Evolutionary conservation across 2,329 filamentous ascomycete genomes (phyloP).

Genomic region (Claviceps humidiphila): DNA sequence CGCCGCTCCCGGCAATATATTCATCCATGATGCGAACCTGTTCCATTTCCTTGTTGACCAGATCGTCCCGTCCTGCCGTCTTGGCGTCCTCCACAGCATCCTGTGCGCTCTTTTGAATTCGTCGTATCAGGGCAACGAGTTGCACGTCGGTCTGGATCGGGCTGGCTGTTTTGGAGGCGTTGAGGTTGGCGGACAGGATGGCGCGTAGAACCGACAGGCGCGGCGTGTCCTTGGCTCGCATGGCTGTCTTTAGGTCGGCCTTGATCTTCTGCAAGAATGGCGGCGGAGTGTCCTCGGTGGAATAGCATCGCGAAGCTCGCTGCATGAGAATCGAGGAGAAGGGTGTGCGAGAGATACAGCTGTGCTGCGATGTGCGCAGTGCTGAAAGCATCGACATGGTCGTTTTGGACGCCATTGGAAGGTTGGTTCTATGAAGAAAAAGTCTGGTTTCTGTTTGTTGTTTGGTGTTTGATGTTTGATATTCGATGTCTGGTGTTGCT

Average conservation of each 20-base stretch:
- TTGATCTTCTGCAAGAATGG: conserved; percentile 40
- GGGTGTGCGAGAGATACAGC: neutral
- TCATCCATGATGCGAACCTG: conserved; percentile 53
- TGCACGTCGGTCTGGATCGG: conserved; percentile 61
- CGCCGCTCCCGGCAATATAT: conserved; percentile 46
- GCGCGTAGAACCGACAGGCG: conserved; percentile 56
- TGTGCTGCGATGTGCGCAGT: conserved; percentile 9
- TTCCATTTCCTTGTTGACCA: conserved; percentile 55
- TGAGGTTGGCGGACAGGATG: conserved; percentile 57
- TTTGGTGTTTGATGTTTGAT: neutral
- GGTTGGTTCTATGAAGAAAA: neutral
- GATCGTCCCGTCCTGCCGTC: conserved; percentile 49
- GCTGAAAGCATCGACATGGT: conserved; percentile 11
- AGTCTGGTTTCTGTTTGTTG: neutral
- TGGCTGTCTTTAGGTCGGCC: conserved; percentile 50
- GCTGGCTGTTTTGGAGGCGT: conserved; percentile 57
- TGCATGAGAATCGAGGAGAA: conserved; percentile 3
- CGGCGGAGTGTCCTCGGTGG: conserved; percentile 25
- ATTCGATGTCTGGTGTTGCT: neutral
- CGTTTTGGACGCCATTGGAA: conserved; percentile 14
- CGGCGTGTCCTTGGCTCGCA: conserved; percentile 50
- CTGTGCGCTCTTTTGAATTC: conserved; percentile 42
- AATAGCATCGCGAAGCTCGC: conserved; percentile 17
- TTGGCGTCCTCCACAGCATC: conserved; percentile 52
- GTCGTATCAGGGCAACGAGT: conserved; percentile 54